Percentiles rank a stretch among this genome's conserved stretches.
These are phyloP conservation scores for Sclerotinia glacialis DNA, from an alignment of 2,329 filamentous ascomycete species.

Conservation along the genomic window DNA sequence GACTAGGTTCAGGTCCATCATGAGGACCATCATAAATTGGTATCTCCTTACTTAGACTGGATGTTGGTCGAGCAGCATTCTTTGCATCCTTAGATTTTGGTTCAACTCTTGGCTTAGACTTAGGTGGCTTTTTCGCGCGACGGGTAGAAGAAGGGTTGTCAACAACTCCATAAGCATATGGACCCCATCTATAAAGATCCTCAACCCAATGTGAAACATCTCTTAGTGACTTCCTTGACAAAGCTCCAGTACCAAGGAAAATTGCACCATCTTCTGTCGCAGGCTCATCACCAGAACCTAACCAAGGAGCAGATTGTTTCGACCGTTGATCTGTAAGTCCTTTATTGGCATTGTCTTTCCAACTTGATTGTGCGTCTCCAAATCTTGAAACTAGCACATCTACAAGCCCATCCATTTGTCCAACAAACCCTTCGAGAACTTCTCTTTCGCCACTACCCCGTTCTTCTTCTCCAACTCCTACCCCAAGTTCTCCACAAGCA, in stretches of 20 bases:
- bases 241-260: slow-evolving; percentile 74
- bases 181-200: slow-evolving; percentile 79
- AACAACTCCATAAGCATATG: slow-evolving; percentile 78
- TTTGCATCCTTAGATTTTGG: background rate
- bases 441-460: slow-evolving; percentile 91
- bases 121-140: slow-evolving; percentile 41
- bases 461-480: slow-evolving; percentile 94
- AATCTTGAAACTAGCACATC: slow-evolving; percentile 88
- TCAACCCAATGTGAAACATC: slow-evolving; percentile 84
- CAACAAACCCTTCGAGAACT: slow-evolving; percentile 84
- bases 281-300: slow-evolving; percentile 68
- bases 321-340: slow-evolving; percentile 25
- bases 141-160: slow-evolving; percentile 72
- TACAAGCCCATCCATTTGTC: slow-evolving; percentile 75
- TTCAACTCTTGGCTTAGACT: slow-evolving; percentile 20
- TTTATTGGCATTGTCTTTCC: slow-evolving; percentile 36
- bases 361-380: slow-evolving; percentile 47
- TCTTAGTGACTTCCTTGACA: slow-evolving; percentile 68
- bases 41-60: slow-evolving; percentile 13
- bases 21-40: slow-evolving; percentile 13
- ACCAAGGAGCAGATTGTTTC: slow-evolving; percentile 54
- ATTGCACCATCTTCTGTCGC: slow-evolving; percentile 76
- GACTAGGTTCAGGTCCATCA: background rate
- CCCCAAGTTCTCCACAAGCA: slow-evolving; percentile 83
- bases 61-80: background rate